phyloP scores from a whole-genome alignment of 129 eudicot species.

The sunflower (Helianthus annuus) region DNA sequence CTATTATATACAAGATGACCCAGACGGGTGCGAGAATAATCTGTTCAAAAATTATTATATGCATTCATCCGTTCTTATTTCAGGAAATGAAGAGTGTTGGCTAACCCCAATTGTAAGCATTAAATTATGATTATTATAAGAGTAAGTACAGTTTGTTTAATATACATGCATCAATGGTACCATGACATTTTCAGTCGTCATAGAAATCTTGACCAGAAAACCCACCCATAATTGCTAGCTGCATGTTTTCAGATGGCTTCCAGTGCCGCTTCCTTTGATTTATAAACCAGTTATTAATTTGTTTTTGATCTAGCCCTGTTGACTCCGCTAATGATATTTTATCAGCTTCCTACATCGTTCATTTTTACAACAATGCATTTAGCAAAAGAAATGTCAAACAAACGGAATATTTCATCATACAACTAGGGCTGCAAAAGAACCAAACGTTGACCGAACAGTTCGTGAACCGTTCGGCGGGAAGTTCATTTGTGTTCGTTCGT shows the following conservation, averaged over 20 bases:
- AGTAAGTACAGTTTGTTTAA: constrained; percentile 15
- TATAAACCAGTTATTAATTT: constrained; percentile 94
- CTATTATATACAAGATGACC: background rate
- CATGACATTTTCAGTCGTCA: constrained; percentile 39
- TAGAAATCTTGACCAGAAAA: constrained; percentile 62
- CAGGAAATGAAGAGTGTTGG: background rate
- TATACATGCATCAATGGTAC: constrained; percentile 8
- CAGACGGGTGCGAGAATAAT: no score
- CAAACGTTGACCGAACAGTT: no score
- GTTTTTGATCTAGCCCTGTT: constrained; percentile 86
- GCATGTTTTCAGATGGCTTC: constrained; percentile 92
- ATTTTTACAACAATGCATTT: background rate
- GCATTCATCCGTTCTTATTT: background rate
- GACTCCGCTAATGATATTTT: constrained; percentile 68
- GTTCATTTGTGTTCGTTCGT: no score
- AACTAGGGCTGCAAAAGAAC: no score
- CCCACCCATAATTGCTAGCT: constrained; percentile 74
- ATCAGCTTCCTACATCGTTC: constrained; percentile 63
- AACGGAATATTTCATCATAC: no score
- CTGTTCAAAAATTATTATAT: no score
- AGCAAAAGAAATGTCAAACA: no score
- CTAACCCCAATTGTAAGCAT: background rate
- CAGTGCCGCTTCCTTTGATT: constrained; percentile 90
- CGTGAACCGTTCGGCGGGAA: no score
- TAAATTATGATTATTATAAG: constrained; percentile 6